Percentiles rank a stretch among this genome's conserved stretches.
Evolutionary conservation across 176 grass and related monocot species (phyloP).

Genomic region (Zoysia japonica): DNA sequence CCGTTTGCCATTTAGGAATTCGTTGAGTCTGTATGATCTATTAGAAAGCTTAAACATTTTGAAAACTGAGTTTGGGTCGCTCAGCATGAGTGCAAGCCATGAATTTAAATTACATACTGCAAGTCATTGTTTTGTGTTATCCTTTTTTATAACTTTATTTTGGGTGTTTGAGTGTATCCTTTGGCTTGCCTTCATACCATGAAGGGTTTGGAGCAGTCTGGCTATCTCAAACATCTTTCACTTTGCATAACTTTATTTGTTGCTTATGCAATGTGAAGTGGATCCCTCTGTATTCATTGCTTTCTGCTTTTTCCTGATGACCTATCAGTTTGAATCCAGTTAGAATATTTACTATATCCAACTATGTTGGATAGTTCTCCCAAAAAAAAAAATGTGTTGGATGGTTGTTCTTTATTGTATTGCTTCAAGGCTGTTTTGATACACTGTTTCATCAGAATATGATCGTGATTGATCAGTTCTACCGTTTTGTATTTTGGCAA

Average conservation of each 20-base stretch:
- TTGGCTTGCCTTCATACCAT: neutral
- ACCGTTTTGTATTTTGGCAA: neutral
- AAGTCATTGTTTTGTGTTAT: neutral
- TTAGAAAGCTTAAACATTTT: neutral
- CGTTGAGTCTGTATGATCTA: neutral
- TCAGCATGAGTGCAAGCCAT: constrained; percentile 21
- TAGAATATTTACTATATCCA: neutral
- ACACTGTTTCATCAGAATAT: neutral
- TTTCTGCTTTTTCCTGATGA: constrained; percentile 11
- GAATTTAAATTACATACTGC: neutral
- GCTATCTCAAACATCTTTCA: neutral
- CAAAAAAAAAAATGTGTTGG: neutral
- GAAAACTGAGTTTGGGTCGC: neutral
- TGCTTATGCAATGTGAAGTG: neutral
- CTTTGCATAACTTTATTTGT: neutral
- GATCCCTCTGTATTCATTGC: neutral
- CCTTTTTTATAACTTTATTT: neutral
- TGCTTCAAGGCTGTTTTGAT: neutral
- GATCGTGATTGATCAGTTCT: neutral
- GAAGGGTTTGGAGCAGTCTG: neutral
- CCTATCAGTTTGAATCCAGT: neutral
- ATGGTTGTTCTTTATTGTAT: neutral
- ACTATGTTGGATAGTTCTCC: neutral
- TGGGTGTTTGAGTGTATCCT: neutral
- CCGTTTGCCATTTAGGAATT: too few relatives aligned